Conservation (phyloP, 2,329 filamentous ascomycete species). For the Fusarium sp. region DNA sequence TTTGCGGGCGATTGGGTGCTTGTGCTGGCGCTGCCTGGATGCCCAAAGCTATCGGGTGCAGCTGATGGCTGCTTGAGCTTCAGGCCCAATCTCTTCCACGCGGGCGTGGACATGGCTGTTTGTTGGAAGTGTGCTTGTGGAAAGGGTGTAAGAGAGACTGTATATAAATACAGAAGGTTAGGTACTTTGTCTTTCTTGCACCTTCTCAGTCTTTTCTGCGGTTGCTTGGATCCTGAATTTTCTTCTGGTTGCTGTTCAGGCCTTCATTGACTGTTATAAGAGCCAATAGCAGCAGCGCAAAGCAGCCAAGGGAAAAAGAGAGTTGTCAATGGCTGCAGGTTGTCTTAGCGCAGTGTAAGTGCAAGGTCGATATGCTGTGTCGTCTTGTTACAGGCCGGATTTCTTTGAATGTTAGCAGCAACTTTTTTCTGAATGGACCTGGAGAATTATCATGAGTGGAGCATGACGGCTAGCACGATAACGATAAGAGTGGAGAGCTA, state of each 20-base stretch:
- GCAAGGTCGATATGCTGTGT: constrained; percentile 40
- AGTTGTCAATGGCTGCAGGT: constrained; percentile 39
- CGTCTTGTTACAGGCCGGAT: constrained; percentile 39
- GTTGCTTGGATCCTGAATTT: constrained; percentile 35
- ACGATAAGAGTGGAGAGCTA: constrained; percentile 33
- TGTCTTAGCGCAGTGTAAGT: constrained; percentile 33
- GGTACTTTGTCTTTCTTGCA: constrained; percentile 23
- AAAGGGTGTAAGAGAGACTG: constrained; percentile 22
- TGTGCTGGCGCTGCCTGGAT: constrained; percentile 50
- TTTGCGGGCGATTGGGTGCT: constrained; percentile 51
- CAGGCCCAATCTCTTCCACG: constrained; percentile 72
- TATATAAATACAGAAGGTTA: constrained; percentile 1
- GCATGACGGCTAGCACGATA: constrained; percentile 26
- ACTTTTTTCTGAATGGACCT: constrained; percentile 46
- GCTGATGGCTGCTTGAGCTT: constrained; percentile 64
- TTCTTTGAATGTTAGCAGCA: constrained; percentile 35
- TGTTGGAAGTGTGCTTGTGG: constrained; percentile 31
- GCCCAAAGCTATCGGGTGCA: constrained; percentile 53
- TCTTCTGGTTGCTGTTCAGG: constrained; percentile 33
- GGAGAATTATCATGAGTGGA: constrained; percentile 40
- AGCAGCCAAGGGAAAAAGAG: constrained; percentile 19
- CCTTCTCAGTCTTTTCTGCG: constrained; percentile 37
- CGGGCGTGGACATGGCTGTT: constrained; percentile 59
- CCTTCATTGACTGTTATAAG: constrained; percentile 25
- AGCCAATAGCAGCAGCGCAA: constrained; percentile 22